Evolutionary conservation across 306 rosid genomes (phyloP), one percentile per base, ranked within the genome.

Genomic region (Cucurbita maxima): DNA sequence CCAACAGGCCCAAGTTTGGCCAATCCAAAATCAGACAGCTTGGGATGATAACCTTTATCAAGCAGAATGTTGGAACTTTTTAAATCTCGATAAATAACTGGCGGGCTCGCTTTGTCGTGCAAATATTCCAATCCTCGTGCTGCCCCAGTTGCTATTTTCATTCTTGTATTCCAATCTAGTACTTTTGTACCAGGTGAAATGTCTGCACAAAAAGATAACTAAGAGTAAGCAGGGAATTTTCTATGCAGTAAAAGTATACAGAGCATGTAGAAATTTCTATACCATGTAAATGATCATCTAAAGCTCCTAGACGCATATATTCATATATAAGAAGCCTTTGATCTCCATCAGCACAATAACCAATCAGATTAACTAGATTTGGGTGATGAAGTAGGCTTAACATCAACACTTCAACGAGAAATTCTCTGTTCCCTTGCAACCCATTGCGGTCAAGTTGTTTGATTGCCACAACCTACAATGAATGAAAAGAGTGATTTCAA

Each of bases 1-100:
- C 97, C 98, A 16, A 94, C 95, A 4, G 98, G 98, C 7, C 99
- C 99, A 14, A 94, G 87, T 82, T 90, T 94, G 69, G 98, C 97
- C 79, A 94, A 81, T 57, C 97, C 96, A 76, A 94, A 94, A 83
- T 90, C 98, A 45, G 98, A 94, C 75, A 94, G 83, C 79, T 90
- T 90, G 11, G 98, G 92, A 80, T 85, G 87, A 84, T 90, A 93
- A 20, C 85, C 89, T 85, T 90, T 90, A 38, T 81, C 90, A 20
- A 94, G 96, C 88, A 94, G 88, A 82, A 94, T 94, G 79, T 94
- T 94, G 53, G 98, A 87, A 80, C 96, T 87, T 85, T 94, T 90
- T 69, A 90, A 76, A 84, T 94, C 96, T 82, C 98, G 83, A 75
- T 94, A 87, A 80, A 94, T 90, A 69, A 94, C 98, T n/a, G 98